Conservation (phyloP, 2,329 filamentous ascomycete species). For the Diaporthe caulivora region DNA sequence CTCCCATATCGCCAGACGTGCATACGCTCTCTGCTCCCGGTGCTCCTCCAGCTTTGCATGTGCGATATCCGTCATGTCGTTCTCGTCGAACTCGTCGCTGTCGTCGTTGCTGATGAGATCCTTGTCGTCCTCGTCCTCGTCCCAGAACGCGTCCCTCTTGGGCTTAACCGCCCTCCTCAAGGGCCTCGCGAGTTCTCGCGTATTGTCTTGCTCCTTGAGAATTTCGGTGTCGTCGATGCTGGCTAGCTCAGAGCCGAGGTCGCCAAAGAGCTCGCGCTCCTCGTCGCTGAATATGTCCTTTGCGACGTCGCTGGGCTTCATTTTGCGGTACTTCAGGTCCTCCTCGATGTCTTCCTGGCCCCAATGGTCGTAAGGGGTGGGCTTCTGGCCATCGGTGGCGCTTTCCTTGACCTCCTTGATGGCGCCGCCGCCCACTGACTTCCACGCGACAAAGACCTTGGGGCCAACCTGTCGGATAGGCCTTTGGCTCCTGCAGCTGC, state of each 20-base stretch:
- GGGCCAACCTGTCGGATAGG: conserved; percentile 40
- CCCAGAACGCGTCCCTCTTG: conserved; percentile 60
- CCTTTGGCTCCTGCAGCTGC: conserved; percentile 48
- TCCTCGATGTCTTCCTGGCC: conserved; percentile 41
- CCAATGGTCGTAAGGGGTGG: conserved; percentile 39
- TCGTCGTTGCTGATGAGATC: conserved; percentile 64
- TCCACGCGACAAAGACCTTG: conserved; percentile 43
- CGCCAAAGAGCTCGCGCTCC: conserved; percentile 26
- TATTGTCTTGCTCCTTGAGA: conserved; percentile 35
- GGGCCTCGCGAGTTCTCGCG: conserved; percentile 40
- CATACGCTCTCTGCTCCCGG: conserved; percentile 89
- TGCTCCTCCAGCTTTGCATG: conserved; percentile 91
- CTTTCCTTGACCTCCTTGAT: conserved; percentile 37
- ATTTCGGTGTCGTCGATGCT: conserved; percentile 41
- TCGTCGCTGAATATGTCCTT: conserved; percentile 26
- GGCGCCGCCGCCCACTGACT: conserved; percentile 42
- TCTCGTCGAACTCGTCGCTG: conserved; percentile 75
- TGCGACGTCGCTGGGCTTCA: conserved; percentile 34
- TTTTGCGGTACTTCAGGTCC: conserved; percentile 35
- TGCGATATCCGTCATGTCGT: conserved; percentile 85
- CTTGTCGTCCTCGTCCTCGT: conserved; percentile 60
- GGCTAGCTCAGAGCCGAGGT: conserved; percentile 29
- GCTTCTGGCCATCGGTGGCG: conserved; percentile 34
- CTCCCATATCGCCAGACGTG: conserved; percentile 91
- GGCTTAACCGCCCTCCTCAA: conserved; percentile 38